Conservation (phyloP, 2,329 filamentous ascomycete species). For the Verticillium isaacii region DNA sequence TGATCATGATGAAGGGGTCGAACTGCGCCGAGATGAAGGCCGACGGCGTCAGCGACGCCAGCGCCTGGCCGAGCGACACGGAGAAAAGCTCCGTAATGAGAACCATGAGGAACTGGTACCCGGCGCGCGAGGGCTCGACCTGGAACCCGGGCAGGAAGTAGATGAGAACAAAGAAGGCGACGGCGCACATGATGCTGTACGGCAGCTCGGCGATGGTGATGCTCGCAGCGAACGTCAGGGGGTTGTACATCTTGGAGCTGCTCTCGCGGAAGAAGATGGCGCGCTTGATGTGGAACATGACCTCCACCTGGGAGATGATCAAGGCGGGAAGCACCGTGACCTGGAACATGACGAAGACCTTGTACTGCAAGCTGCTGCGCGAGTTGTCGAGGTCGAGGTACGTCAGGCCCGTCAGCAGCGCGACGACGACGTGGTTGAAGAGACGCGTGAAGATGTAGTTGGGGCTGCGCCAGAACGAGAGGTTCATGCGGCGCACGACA, state of each 20-base stretch:
- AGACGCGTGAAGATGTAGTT: constrained; percentile 87
- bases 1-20: constrained; percentile 79
- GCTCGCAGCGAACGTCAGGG: constrained; percentile 70
- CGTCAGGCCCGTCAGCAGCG: constrained; percentile 71
- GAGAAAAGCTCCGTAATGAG: constrained; percentile 81
- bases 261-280: constrained; percentile 83
- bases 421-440: constrained; percentile 78
- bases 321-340: constrained; percentile 78
- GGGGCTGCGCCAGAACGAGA: constrained; percentile 78
- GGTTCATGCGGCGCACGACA: constrained; percentile 67
- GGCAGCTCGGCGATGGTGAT: constrained; percentile 83
- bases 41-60: constrained; percentile 72
- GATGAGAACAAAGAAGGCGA: constrained; percentile 74
- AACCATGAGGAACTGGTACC: constrained; percentile 83
- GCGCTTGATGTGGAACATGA: constrained; percentile 75
- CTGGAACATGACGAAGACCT: constrained; percentile 87
- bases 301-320: constrained; percentile 78
- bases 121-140: constrained; percentile 57
- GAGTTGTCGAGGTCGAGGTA: constrained; percentile 76
- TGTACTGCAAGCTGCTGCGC: constrained; percentile 73
- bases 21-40: constrained; percentile 75
- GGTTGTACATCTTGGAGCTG: constrained; percentile 80
- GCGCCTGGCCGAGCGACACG: constrained; percentile 71
- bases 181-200: constrained; percentile 75
- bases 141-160: constrained; percentile 83